Base-by-base conservation (phyloP, 768 basidiomycete genomes). In the Asterophora lycoperdoides region DNA sequence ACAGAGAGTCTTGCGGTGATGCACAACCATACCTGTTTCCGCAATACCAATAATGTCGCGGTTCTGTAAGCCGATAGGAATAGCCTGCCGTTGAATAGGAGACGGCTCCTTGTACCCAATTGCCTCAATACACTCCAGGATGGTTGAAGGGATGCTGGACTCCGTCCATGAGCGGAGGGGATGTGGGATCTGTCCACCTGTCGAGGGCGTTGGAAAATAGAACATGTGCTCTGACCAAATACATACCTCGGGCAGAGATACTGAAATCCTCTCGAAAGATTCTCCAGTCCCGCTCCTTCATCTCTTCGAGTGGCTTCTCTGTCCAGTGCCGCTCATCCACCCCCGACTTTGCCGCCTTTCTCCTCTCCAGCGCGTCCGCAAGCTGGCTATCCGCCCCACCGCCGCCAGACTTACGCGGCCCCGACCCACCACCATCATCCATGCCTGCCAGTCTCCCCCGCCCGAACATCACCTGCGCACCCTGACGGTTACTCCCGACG, bases 181-280 rank as follows among this genome's bases (percentile, higher is more conserved):
- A 54, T 94, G 85, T 10, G 96, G 95, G 47, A 98, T 97, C 51
- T 81, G 77, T 41, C 96, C 96, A 68, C 92, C 91, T 93, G 57
- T 0, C 52, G 41, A 47, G 41, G 10, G 13, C 51, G 33, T 42
- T 42, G 55, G 35, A 30, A 26, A 14, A 19, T 13, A 33, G 9
- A 9, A 20, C n/a, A 39, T 15, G 23, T 39, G 9, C 20, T 46
- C 40, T 48, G 41, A 34, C 15, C 11, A 8, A 3, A 52, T 30
- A 64, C 74, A 20, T 43, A 86, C 94, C 95, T 68, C 94, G 71
- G 1, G 94, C 86, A 49, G 91, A 83, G 51, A 99, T 99, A 60
- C 86, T 94, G 71, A 95, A 99, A 68, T 99, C 96, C 68, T 98
- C 96, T 53, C 94, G 75, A 73, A 99, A 98, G 64, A 99, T 99